A percentile compares a stretch with the other conserved stretches of the same genome.
Evolutionary conservation across 352 stramenopile genomes (phyloP).

Genomic region (Phytophthora fragariaefolia): DNA sequence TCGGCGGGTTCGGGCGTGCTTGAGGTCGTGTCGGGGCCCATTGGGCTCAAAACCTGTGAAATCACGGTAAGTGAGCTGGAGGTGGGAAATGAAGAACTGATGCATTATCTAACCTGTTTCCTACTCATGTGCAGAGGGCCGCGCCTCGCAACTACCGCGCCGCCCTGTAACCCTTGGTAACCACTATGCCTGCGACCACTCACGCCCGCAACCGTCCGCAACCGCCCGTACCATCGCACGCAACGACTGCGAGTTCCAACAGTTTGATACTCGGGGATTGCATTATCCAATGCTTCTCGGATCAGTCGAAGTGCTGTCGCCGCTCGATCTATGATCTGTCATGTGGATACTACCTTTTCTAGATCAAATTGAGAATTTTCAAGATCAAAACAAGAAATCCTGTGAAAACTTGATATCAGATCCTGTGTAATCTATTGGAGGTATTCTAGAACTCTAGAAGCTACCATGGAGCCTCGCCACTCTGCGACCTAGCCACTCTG

Average conservation of each 20-base stretch:
- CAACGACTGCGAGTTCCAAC: neutral
- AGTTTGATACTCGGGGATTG: no score
- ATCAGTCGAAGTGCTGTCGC: no score
- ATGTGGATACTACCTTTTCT: no score
- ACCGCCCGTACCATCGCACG: neutral
- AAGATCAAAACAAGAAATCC: no score
- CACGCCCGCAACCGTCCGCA: neutral
- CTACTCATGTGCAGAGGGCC: neutral
- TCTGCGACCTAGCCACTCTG: no score
- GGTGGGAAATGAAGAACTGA: slow-evolving; percentile 1
- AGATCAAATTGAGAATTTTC: no score
- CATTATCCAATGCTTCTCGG: no score
- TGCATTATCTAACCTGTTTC: neutral
- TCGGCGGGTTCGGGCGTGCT: neutral
- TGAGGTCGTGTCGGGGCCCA: neutral
- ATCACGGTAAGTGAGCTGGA: neutral
- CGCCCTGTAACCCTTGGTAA: neutral
- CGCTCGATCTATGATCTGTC: no score
- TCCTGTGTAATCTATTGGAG: no score
- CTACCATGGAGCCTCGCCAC: no score
- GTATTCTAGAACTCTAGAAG: no score
- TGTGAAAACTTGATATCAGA: no score
- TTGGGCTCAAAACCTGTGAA: neutral
- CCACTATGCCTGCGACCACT: neutral
- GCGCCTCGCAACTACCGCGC: neutral